These are phyloP conservation scores for Trichophyton benhamiae DNA, from an alignment of 2,329 filamentous ascomycete species.

Conservation along the genomic window DNA sequence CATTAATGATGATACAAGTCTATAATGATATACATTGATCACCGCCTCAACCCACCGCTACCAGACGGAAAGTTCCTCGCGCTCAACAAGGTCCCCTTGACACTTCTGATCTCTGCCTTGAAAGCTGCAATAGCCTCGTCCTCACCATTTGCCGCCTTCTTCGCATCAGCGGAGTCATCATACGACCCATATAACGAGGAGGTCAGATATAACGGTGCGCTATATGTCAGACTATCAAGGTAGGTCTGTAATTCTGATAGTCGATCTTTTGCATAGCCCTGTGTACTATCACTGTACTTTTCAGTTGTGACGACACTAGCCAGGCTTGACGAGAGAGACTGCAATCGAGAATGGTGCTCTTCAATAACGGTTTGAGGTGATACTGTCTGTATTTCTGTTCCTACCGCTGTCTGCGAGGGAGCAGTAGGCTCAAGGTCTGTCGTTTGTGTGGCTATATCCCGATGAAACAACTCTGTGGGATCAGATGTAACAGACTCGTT, in stretches of 20 bases:
- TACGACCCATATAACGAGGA: slow-evolving; percentile 25
- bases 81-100: slow-evolving; percentile 52
- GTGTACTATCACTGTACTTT: slow-evolving; percentile 23
- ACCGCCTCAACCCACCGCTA: slow-evolving; percentile 6
- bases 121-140: slow-evolving; percentile 47
- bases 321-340: slow-evolving; percentile 41
- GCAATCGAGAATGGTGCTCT: slow-evolving; percentile 35
- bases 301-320: slow-evolving; percentile 34
- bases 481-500: slow-evolving; percentile 42
- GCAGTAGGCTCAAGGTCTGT: slow-evolving; percentile 32
- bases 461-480: slow-evolving; percentile 51
- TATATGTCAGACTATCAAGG: slow-evolving; percentile 38
- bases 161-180: slow-evolving; percentile 15
- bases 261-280: slow-evolving; percentile 24
- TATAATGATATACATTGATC: not conserved
- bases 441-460: slow-evolving; percentile 52
- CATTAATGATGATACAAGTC: not conserved
- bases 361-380: slow-evolving; percentile 16
- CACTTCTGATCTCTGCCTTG: slow-evolving; percentile 48
- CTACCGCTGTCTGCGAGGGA: slow-evolving; percentile 15
- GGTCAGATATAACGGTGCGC: slow-evolving; percentile 20
- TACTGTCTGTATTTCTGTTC: slow-evolving; percentile 15
- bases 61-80: slow-evolving; percentile 46
- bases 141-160: slow-evolving; percentile 26
- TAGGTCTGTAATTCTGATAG: slow-evolving; percentile 40